A percentile compares a stretch with the other conserved stretches of the same genome.
Conservation (phyloP, 78 protist genomes). For the Guillardia theta region DNA sequence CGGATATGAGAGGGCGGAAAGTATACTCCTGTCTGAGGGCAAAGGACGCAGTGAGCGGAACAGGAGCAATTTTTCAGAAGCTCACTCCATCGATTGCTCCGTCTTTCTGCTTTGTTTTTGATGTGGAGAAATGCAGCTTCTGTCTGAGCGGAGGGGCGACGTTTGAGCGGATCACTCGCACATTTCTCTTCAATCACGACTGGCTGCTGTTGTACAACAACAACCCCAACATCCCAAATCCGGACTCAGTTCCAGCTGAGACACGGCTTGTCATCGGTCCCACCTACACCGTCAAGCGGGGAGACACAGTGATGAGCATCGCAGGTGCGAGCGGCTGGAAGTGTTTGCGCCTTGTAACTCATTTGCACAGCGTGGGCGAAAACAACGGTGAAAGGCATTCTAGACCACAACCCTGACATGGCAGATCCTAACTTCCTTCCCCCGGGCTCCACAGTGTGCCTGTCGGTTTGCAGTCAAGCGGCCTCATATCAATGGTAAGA, state of each 20-base stretch:
- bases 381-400: too few species aligned
- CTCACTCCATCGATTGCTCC: background rate
- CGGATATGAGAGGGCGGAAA: too few species aligned
- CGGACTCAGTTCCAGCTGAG: background rate
- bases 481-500: too few species aligned
- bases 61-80: background rate
- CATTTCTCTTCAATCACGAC: background rate
- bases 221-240: background rate
- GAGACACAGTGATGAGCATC: background rate
- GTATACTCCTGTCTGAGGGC: too few species aligned
- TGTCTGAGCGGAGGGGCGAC: background rate
- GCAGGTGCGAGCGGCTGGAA: too few species aligned
- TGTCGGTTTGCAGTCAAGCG: too few species aligned
- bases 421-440: too few species aligned
- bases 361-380: too few species aligned
- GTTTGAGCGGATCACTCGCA: background rate
- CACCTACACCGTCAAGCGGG: background rate
- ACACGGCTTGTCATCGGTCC: background rate
- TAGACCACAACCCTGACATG: too few species aligned
- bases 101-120: background rate
- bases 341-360: too few species aligned
- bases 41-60: too few species aligned
- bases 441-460: too few species aligned
- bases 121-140: background rate
- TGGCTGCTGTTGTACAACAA: background rate